Evolutionary conservation across 805 yeast genomes (phyloP).

Genomic region (Blastobotrys parvus): DNA sequence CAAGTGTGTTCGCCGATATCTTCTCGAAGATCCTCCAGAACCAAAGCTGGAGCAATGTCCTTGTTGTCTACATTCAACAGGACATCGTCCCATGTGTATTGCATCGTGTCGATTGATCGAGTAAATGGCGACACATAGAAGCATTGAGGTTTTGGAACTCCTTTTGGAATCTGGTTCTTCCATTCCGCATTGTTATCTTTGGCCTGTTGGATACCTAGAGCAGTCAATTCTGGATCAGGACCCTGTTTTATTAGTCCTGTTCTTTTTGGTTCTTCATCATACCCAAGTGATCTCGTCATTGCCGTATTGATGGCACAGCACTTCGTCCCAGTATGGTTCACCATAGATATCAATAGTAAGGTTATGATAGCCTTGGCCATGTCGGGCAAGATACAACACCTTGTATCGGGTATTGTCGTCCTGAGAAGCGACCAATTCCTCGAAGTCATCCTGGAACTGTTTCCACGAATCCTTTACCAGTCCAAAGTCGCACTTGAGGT

Average conservation of each 20-base stretch:
- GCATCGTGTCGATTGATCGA: slow-evolving; percentile 42
- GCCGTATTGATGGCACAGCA: slow-evolving; percentile 11
- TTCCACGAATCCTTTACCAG: slow-evolving; percentile 30
- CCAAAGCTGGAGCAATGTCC: slow-evolving; percentile 7
- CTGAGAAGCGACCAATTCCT: slow-evolving; percentile 26
- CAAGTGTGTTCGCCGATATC: slow-evolving; percentile 44
- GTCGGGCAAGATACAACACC: slow-evolving; percentile 41
- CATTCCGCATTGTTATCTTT: slow-evolving; percentile 35
- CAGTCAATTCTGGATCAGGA: slow-evolving; percentile 42
- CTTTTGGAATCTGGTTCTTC: slow-evolving; percentile 28
- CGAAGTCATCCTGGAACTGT: slow-evolving; percentile 24
- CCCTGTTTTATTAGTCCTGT: slow-evolving; percentile 29
- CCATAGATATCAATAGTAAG: slow-evolving; percentile 40
- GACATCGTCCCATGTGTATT: slow-evolving; percentile 37
- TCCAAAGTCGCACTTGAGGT: slow-evolving; percentile 38
- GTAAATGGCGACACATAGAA: slow-evolving; percentile 43
- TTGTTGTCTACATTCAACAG: slow-evolving; percentile 32
- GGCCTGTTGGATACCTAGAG: slow-evolving; percentile 38
- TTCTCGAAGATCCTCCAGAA: slow-evolving; percentile 32
- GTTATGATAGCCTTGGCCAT: slow-evolving; percentile 49
- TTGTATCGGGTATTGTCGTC: slow-evolving; percentile 31
- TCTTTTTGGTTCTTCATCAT: background rate
- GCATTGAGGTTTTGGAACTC: slow-evolving; percentile 31
- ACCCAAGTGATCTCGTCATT: slow-evolving; percentile 8
- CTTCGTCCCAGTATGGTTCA: slow-evolving; percentile 34